A percentile compares a stretch with the other conserved stretches of the same genome.
Conservation (phyloP, 2,329 filamentous ascomycete species). For the Trichoderma polysporum region DNA sequence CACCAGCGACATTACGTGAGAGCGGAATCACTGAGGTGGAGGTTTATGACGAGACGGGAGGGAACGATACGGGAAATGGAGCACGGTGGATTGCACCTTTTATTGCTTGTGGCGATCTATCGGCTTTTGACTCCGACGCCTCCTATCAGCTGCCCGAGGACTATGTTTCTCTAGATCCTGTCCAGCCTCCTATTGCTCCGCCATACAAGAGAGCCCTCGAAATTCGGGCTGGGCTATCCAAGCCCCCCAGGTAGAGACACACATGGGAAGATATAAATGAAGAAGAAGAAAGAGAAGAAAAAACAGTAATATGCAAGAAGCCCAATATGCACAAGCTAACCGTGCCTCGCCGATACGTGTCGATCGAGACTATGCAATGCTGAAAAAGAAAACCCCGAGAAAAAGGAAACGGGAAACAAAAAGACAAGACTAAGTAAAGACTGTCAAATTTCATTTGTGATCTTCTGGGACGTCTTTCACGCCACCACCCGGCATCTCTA, state of each 20-base stretch:
- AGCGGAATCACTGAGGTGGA: slow-evolving; percentile 48
- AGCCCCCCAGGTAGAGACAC: slow-evolving; percentile 21
- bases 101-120: slow-evolving; percentile 94
- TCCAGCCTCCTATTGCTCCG: slow-evolving; percentile 93
- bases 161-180: slow-evolving; percentile 81
- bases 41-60: slow-evolving; percentile 45
- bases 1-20: slow-evolving; percentile 24
- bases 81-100: slow-evolving; percentile 90
- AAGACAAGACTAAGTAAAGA: neutral
- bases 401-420: neutral
- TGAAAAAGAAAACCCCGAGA: slow-evolving; percentile 11
- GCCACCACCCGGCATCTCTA: slow-evolving; percentile 42
- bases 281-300: slow-evolving; percentile 1
- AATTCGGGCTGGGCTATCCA: slow-evolving; percentile 45
- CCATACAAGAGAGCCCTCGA: slow-evolving; percentile 92
- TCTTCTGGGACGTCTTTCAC: slow-evolving; percentile 37
- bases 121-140: slow-evolving; percentile 92
- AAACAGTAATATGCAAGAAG: slow-evolving; percentile 11
- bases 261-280: neutral
- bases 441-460: slow-evolving; percentile 23
- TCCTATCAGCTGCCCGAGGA: slow-evolving; percentile 87
- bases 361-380: slow-evolving; percentile 19
- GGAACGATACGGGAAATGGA: slow-evolving; percentile 28
- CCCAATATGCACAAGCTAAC: slow-evolving; percentile 11
- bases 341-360: slow-evolving; percentile 16